These are phyloP conservation scores for Pinus albicaulis DNA, from an alignment of 75 land plant species.

Conservation along the genomic window DNA sequence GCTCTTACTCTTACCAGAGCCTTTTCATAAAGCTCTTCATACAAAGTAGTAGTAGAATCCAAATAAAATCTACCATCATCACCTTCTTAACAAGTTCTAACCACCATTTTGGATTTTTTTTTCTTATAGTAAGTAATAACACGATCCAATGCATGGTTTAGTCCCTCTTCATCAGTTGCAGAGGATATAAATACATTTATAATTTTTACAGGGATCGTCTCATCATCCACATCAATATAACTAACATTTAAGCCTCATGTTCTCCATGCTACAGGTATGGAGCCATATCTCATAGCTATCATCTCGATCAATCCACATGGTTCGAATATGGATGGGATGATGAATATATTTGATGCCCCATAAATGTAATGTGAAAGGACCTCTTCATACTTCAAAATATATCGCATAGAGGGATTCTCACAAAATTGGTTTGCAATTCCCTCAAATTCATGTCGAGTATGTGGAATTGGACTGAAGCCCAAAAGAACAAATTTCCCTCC, in stretches of 20 bases:
- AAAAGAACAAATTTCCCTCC: constrained; percentile 96
- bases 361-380: constrained; percentile 85
- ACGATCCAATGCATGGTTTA: constrained; percentile 79
- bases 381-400: constrained; percentile 90
- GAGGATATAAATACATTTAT: constrained; percentile 83
- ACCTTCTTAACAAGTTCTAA: constrained; percentile 61
- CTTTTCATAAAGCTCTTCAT: constrained; percentile 79
- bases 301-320: constrained; percentile 99
- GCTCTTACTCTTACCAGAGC: constrained; percentile 70
- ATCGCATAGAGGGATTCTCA: constrained; percentile 60
- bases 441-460: constrained; percentile 94
- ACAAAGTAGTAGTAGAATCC: constrained; percentile 82
- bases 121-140: constrained; percentile 62
- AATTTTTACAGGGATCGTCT: constrained; percentile 54
- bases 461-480: constrained; percentile 89
- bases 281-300: constrained; percentile 98
- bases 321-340: constrained; percentile 94
- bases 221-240: constrained; percentile 97
- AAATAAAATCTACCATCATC: constrained; percentile 87
- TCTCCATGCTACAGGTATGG: constrained; percentile 83
- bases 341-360: constrained; percentile 92
- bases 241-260: constrained; percentile 96
- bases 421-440: constrained; percentile 76
- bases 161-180: constrained; percentile 76
- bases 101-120: constrained; percentile 54